A percentile compares a stretch with the other conserved stretches of the same genome.
These are phyloP conservation scores for Anisodus tanguticus DNA, from an alignment of 257 asterid species.

Conservation along the genomic window DNA sequence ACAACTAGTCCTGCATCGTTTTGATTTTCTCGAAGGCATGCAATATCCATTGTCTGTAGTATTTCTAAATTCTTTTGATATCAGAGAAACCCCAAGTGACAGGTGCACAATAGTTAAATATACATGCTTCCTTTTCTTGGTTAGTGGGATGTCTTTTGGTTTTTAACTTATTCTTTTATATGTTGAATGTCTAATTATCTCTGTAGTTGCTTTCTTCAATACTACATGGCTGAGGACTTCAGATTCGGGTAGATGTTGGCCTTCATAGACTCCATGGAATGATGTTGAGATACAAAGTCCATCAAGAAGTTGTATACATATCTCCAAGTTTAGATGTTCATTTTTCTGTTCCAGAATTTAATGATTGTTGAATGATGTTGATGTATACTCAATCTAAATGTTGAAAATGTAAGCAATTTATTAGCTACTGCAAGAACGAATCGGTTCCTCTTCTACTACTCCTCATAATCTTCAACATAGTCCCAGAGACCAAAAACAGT, in stretches of 20 bases:
- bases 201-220: background rate
- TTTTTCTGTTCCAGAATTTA: background rate
- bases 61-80: background rate
- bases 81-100: background rate
- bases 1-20: background rate
- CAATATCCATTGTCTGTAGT: background rate
- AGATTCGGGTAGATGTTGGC: background rate
- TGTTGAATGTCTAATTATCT: background rate
- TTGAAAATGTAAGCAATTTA: background rate
- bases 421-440: background rate
- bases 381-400: background rate
- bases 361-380: background rate
- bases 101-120: background rate
- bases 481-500: background rate
- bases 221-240: background rate
- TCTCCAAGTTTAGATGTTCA: background rate
- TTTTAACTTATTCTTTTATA: constrained; percentile 10
- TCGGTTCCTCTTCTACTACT: background rate
- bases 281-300: background rate
- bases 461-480: constrained; percentile 8
- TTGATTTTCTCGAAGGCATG: background rate
- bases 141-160: background rate
- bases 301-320: constrained; percentile 11
- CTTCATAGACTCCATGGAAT: background rate
- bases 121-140: background rate